Evolutionary conservation across 2,329 filamentous ascomycete genomes (phyloP).

Genomic region (Aspergillus amoenus): DNA sequence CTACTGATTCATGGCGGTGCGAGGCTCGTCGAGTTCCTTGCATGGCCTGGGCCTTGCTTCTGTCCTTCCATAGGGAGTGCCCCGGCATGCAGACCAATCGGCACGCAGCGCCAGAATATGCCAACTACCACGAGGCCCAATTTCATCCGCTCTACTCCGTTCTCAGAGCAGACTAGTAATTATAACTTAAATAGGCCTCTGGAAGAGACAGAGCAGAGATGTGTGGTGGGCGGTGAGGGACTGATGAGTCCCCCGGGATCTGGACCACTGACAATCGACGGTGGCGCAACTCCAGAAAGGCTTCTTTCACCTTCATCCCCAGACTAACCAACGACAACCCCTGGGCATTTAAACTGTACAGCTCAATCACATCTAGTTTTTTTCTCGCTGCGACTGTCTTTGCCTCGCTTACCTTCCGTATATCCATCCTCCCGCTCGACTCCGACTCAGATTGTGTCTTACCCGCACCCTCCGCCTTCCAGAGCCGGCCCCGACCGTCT

Average conservation of each 20-base stretch:
- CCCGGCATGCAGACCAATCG: not conserved
- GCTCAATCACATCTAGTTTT: not conserved
- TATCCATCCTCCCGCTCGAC: not conserved
- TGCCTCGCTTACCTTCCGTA: not conserved
- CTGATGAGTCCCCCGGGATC: conserved; percentile 5
- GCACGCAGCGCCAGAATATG: not conserved
- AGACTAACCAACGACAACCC: not conserved
- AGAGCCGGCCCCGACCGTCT: conserved; percentile 5
- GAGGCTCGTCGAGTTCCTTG: not conserved
- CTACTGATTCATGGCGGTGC: not conserved
- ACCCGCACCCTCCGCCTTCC: not conserved
- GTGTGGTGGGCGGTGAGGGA: conserved; percentile 8
- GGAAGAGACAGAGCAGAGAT: not conserved
- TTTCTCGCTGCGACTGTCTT: not conserved
- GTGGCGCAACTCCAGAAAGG: conserved; percentile 7
- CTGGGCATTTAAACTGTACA: conserved; percentile 2
- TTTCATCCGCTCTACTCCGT: not conserved
- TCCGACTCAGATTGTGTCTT: not conserved
- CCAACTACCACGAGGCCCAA: not conserved
- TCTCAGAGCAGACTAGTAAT: not conserved
- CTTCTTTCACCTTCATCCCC: conserved; percentile 1
- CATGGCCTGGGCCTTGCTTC: not conserved
- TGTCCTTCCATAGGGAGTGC: not conserved
- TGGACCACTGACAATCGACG: conserved; percentile 7
- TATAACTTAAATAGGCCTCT: too few species aligned